Base-by-base conservation (phyloP, 129 eudicot genomes). In the Dittrichia graveolens region DNA sequence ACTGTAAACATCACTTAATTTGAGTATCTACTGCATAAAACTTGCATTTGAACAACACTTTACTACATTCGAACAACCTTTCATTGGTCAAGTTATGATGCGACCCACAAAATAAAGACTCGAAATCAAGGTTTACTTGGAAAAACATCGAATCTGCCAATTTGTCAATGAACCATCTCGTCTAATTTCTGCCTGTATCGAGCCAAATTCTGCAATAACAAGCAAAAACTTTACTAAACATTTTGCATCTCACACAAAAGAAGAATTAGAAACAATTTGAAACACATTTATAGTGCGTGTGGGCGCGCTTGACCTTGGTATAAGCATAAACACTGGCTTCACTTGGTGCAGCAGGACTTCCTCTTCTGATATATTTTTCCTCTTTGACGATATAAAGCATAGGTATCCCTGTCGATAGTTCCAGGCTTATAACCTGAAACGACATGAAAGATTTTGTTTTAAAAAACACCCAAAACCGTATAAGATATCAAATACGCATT, bases 271-370 rank as follows among this genome's bases (percentile, higher is more conserved):
- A 24, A 24, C 31, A 24, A 24, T 24, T 24, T 24, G 31, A 24
- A 24, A 24, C 31, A 24, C 31, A 24, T 24, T 24, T 9, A 16
- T 4, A 18, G 10, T 9, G 10, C 1, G 40, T 56, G 61, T 19
- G 34, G 4, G 61, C 15, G 31, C 2, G 31, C 31, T 24, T 3
- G 13, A 93, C 99, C 99, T 85, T 90, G 13, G 97, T 90, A 78
- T 90, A 95, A 56, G 99, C 99, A 82, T 90, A 95, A 50, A 95
- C 99, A 61, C 96, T 80, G 10, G 99, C 90, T 74, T 95, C 99
- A 59, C 84, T 81, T 68, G 99, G 99, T 52, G 91, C 97, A 5
- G 85, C 77, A 34, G 99, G 99, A 81, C 99, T 88, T 71, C 99
- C 99, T 78, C 99, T 84, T 75, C 99, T 86, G 34, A 86, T 86